A percentile compares a stretch with the other conserved stretches of the same genome.
These are phyloP conservation scores for Aspergillus hancockii DNA, from an alignment of 495 filamentous ascomycete species.

Conservation along the genomic window DNA sequence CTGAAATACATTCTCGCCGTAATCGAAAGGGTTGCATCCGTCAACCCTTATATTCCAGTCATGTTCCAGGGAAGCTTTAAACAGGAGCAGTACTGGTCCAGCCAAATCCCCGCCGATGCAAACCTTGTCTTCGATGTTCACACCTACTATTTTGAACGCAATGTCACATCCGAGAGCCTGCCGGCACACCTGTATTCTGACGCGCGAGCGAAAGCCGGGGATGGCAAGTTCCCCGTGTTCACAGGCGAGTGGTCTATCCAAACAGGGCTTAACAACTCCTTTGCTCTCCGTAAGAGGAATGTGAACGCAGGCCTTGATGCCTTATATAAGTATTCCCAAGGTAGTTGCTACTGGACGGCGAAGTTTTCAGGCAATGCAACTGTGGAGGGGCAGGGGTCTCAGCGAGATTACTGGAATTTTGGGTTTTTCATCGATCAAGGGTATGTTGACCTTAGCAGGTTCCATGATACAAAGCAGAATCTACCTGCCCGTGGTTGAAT, in stretches of 20 bases:
- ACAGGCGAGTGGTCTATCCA: conserved; percentile 35
- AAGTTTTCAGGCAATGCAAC: conserved; percentile 27
- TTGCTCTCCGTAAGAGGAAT: conserved; percentile 27
- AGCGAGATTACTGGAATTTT: conserved; percentile 32
- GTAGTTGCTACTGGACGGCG: conserved; percentile 31
- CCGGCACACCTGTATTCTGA: conserved; percentile 22
- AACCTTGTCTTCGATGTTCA: conserved; percentile 37
- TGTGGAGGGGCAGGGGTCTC: conserved; percentile 24
- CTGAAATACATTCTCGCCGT: conserved; percentile 29
- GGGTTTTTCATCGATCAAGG: conserved; percentile 23
- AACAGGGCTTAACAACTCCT: conserved; percentile 20
- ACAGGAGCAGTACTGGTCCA: conserved; percentile 26
- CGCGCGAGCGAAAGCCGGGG: conserved; percentile 18
- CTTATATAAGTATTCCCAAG: conserved; percentile 23
- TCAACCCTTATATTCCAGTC: conserved; percentile 26
- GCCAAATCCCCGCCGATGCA: conserved; percentile 16
- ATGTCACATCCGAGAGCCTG: conserved; percentile 28
- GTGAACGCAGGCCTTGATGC: conserved; percentile 25
- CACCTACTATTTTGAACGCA: conserved; percentile 32
- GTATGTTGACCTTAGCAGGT: background rate
- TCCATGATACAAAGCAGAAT: background rate
- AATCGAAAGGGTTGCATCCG: conserved; percentile 18
- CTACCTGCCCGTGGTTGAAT: background rate
- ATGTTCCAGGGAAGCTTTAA: conserved; percentile 36
- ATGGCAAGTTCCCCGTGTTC: conserved; percentile 35